Conservation (phyloP, 768 basidiomycete species). For the Phaffia tasmanica region DNA sequence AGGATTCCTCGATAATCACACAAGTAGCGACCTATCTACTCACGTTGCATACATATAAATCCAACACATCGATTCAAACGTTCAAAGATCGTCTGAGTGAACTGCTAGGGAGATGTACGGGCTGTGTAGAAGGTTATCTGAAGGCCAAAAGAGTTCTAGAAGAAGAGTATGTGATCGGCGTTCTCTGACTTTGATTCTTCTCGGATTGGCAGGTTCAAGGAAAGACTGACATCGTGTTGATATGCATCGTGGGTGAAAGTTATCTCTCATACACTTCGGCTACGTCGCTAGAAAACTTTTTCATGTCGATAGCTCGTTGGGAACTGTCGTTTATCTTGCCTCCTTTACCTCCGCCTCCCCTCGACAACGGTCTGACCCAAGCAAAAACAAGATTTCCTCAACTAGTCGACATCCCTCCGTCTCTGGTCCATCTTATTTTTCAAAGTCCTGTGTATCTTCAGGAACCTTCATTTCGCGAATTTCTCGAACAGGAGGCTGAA, state of each 20-base stretch:
- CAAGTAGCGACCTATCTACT: constrained; percentile 68
- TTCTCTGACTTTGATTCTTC: not conserved
- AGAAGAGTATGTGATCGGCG: constrained; percentile 51
- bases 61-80: constrained; percentile 53
- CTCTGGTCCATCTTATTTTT: constrained; percentile 32
- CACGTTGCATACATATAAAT: constrained; percentile 64
- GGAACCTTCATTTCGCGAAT: constrained; percentile 15
- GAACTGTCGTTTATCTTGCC: constrained; percentile 38
- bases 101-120: constrained; percentile 54
- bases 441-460: constrained; percentile 28
- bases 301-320: constrained; percentile 10
- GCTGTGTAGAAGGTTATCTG: constrained; percentile 59
- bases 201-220: no score
- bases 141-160: constrained; percentile 54
- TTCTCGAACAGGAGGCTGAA: constrained; percentile 24
- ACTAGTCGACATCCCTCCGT: constrained; percentile 23
- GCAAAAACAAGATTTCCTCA: not conserved
- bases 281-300: constrained; percentile 8
- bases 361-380: constrained; percentile 33
- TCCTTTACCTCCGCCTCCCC: constrained; percentile 52
- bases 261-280: constrained; percentile 1
- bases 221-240: not conserved
- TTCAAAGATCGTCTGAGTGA: constrained; percentile 44
- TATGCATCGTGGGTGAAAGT: not conserved
- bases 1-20: no score